Evolutionary conservation across 371 early-diverging fungal species (phyloP).

Genomic region (Rhizomucor miehei): DNA sequence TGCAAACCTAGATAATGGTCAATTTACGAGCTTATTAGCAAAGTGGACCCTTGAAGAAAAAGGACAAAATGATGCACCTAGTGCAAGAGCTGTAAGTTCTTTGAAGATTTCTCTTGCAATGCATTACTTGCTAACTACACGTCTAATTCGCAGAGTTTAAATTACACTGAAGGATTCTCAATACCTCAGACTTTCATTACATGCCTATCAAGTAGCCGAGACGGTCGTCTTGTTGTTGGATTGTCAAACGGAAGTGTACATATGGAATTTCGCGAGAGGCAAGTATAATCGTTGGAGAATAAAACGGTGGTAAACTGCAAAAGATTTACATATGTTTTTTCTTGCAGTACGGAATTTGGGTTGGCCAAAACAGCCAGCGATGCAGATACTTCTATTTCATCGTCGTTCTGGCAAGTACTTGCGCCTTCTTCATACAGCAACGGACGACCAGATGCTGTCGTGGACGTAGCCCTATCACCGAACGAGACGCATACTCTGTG

Average conservation of each 20-base stretch:
- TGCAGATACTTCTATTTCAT: conserved; percentile 2
- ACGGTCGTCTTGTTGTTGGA: conserved; percentile 27
- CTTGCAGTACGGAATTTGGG: no score
- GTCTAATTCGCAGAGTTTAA: conserved; percentile 3
- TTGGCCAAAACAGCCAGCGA: neutral
- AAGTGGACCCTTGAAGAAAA: no score
- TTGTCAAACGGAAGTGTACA: conserved; percentile 45
- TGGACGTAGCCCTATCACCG: conserved; percentile 29
- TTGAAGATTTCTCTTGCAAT: no score
- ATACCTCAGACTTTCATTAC: conserved; percentile 29
- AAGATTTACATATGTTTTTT: no score
- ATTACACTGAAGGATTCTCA: conserved; percentile 12
- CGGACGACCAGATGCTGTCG: conserved; percentile 24
- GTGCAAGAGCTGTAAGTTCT: no score
- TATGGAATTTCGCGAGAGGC: conserved; percentile 15
- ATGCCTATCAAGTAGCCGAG: conserved; percentile 13
- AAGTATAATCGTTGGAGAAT: no score
- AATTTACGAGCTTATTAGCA: no score
- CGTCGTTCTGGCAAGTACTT: conserved; percentile 21
- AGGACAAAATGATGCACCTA: no score
- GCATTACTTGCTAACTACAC: no score
- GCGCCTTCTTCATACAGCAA: conserved; percentile 9
- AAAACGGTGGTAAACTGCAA: no score
- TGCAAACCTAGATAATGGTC: no score
- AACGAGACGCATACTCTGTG: conserved; percentile 41